Conservation (phyloP, 225 moss, liverwort and hornwort species). For the Bryum argenteum region DNA sequence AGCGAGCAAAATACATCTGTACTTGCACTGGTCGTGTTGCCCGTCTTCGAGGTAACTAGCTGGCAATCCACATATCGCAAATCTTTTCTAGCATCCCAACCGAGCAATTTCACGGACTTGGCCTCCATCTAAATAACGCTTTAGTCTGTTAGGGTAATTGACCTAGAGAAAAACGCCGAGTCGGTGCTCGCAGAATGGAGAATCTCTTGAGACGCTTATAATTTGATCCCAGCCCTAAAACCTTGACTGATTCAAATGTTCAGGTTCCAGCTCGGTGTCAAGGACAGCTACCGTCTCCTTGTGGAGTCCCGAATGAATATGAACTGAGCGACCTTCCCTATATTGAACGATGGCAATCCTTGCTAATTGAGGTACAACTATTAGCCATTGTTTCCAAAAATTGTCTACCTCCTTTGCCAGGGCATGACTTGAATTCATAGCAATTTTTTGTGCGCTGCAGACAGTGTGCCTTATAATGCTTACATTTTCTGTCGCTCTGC, state of each 20-base stretch:
- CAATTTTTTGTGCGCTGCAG: slow-evolving; percentile 32
- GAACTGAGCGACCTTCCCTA: slow-evolving; percentile 58
- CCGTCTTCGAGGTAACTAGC: slow-evolving; percentile 54
- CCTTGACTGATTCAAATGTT: neutral
- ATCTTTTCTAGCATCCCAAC: no score
- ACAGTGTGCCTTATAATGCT: slow-evolving; percentile 44
- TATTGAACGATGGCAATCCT: slow-evolving; percentile 51
- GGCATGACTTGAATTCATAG: no score
- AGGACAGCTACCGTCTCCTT: slow-evolving; percentile 49
- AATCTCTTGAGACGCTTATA: neutral
- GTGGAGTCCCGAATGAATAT: slow-evolving; percentile 57
- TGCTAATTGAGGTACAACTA: slow-evolving; percentile 45
- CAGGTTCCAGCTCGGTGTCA: slow-evolving; percentile 61
- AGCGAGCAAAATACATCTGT: slow-evolving; percentile 37
- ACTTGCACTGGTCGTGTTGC: slow-evolving; percentile 44
- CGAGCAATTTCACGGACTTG: no score
- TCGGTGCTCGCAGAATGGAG: neutral
- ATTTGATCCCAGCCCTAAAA: slow-evolving; percentile 5
- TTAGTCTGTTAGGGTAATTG: no score
- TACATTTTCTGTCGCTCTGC: slow-evolving; percentile 43
- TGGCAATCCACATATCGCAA: neutral
- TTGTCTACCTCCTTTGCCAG: no score
- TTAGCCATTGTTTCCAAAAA: no score
- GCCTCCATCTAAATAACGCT: no score
- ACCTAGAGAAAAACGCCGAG: no score